Base-by-base conservation (phyloP, 2,329 filamentous ascomycete species). In the Trichoderma pleuroti region DNA sequence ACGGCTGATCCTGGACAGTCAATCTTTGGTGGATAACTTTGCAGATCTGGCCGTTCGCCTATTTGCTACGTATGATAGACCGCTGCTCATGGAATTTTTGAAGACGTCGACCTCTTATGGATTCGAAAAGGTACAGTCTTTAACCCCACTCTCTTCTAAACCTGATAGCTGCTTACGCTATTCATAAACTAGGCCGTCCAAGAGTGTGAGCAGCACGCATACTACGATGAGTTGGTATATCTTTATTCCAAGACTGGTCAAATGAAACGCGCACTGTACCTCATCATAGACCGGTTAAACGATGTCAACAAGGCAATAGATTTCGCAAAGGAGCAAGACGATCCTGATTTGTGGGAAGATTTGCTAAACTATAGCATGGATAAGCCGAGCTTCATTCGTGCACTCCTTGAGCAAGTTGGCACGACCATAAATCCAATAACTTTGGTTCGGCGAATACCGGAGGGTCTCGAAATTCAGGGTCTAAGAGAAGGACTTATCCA, bases 321-420 rank as follows among this genome's bases (percentile, higher is more conserved):
- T 1, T 99, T 99, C 77, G 94, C 94, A 68, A 98, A 98, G 80
- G 91, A 94, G 72, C 94, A 98, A 78, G 91, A 96, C 73, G 94
- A 98, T 76, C 90, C 91, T 0, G 94, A 98, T 75, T 86, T 99
- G 0, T 99, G 96, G 96, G 92, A 97, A 74, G 94, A 98, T 77
- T 86, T 99, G 9, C 87, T 99, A 7, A 90, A 95, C 75, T 98
- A 98, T 80, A 95, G 92, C 72, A 98, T 99, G 96, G 94, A 98
- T 82, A 97, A 98, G 78, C 96, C 96, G 1, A 89, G 89, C 52
- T 99, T 99, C 82, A 98, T 99, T 74, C 91, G 93, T 14, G 94
- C 93, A 0, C 84, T 99, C 4, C 88, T 99, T 0, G 93, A 97
- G 76, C 93, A 98, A 82, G 95, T 97, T 1, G 96, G 96, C 42